These are phyloP conservation scores for Cyberlindnera samutprakarnensis DNA, from an alignment of 805 yeast species.

Conservation along the genomic window DNA sequence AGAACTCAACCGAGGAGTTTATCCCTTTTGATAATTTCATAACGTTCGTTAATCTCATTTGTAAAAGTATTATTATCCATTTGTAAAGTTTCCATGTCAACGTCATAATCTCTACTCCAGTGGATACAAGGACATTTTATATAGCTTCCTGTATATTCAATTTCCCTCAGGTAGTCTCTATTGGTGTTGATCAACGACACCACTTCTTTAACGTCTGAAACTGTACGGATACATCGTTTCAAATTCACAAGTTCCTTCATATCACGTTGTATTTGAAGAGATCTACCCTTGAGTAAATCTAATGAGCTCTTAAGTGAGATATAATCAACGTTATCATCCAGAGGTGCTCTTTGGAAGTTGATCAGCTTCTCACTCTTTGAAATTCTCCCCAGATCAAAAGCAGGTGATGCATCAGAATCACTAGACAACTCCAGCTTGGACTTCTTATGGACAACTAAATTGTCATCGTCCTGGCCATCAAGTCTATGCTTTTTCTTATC, in stretches of 20 bases:
- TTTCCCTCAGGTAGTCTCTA: conserved; percentile 19
- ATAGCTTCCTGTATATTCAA: conserved; percentile 18
- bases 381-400: too few species aligned
- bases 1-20: too few species aligned
- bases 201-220: conserved; percentile 13
- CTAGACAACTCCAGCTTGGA: too few species aligned
- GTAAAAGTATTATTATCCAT: conserved; percentile 3
- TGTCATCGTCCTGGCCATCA: too few species aligned
- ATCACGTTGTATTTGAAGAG: conserved; percentile 11
- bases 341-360: conserved; percentile 10
- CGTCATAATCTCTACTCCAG: conserved; percentile 20
- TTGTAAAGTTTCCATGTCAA: conserved; percentile 11
- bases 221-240: conserved; percentile 12
- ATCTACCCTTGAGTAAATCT: conserved; percentile 15
- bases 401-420: too few species aligned
- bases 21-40: conserved; percentile 22
- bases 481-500: too few species aligned
- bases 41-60: conserved; percentile 17
- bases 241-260: conserved; percentile 16
- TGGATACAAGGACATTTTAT: conserved; percentile 19
- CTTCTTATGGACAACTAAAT: background rate
- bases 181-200: conserved; percentile 9
- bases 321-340: conserved; percentile 18
- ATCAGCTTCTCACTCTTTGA: too few species aligned
- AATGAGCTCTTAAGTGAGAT: conserved; percentile 18